Conservation (phyloP, 352 stramenopile genomes). For the Phytopythium montanum region DNA sequence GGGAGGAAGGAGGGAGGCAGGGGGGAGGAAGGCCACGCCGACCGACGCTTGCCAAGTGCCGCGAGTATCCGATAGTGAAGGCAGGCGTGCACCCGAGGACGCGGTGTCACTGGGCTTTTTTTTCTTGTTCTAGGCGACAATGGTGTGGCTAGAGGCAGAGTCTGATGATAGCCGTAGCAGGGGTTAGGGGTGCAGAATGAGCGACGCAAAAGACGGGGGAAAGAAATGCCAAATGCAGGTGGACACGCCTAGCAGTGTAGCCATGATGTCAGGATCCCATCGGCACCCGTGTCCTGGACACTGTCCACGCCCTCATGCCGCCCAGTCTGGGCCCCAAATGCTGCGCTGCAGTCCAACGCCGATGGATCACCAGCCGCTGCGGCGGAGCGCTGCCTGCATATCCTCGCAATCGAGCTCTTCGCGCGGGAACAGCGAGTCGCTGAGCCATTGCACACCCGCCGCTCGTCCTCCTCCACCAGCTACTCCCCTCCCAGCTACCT, state of each 20-base stretch:
- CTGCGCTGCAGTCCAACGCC: neutral
- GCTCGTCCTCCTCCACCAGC: no score
- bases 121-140: neutral
- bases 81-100: neutral
- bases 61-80: slow-evolving; percentile 18
- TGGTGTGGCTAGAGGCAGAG: neutral
- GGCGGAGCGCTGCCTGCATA: neutral
- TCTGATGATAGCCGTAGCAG: neutral
- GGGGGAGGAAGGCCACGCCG: no score
- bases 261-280: no score
- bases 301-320: no score
- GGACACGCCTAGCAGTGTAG: neutral
- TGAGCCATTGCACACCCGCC: neutral
- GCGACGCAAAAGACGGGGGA: no score
- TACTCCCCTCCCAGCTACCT: neutral
- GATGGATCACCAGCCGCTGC: neutral
- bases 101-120: neutral
- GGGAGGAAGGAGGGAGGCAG: neutral
- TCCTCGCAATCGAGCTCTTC: slow-evolving; percentile 2
- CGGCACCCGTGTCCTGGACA: no score
- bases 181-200: neutral
- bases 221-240: neutral
- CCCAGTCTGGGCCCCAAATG: no score
- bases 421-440: neutral
- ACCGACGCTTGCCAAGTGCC: slow-evolving; percentile 20